Evolutionary conservation across 1,284 basidiomycete species (phyloP).

Genomic region (Caloboletus firmus): DNA sequence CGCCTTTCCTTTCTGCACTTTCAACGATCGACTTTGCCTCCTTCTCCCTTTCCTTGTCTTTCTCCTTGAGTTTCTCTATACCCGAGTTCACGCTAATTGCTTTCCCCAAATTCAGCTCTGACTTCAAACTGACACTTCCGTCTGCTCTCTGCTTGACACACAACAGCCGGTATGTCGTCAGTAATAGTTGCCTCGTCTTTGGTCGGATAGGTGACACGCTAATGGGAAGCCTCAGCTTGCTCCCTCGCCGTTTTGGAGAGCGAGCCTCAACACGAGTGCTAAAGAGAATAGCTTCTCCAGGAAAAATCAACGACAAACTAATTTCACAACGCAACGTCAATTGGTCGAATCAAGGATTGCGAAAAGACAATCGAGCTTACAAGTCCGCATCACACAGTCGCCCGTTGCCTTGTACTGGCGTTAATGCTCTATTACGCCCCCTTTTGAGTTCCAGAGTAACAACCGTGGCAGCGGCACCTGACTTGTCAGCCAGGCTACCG

Average conservation of each 20-base stretch:
- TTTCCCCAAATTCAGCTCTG: constrained; percentile 45
- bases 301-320: constrained; percentile 46
- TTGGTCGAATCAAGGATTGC: background rate
- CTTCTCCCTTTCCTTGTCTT: constrained; percentile 42
- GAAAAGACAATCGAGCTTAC: constrained; percentile 31
- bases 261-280: constrained; percentile 54
- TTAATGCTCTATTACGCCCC: constrained; percentile 54
- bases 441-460: constrained; percentile 27
- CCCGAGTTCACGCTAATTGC: constrained; percentile 36
- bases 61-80: constrained; percentile 44
- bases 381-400: constrained; percentile 42
- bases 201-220: constrained; percentile 49
- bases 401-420: constrained; percentile 56
- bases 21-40: constrained; percentile 43
- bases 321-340: background rate
- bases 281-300: constrained; percentile 51
- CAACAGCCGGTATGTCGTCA: constrained; percentile 58
- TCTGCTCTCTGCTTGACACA: constrained; percentile 52
- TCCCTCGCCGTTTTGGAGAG: constrained; percentile 57
- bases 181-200: constrained; percentile 55
- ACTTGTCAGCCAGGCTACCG: constrained; percentile 46
- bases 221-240: constrained; percentile 54
- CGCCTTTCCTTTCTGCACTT: constrained; percentile 53
- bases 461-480: constrained; percentile 37
- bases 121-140: constrained; percentile 45